phyloP scores from a whole-genome alignment of 1,284 basidiomycete genomes.

The Rhodofomes roseus region DNA sequence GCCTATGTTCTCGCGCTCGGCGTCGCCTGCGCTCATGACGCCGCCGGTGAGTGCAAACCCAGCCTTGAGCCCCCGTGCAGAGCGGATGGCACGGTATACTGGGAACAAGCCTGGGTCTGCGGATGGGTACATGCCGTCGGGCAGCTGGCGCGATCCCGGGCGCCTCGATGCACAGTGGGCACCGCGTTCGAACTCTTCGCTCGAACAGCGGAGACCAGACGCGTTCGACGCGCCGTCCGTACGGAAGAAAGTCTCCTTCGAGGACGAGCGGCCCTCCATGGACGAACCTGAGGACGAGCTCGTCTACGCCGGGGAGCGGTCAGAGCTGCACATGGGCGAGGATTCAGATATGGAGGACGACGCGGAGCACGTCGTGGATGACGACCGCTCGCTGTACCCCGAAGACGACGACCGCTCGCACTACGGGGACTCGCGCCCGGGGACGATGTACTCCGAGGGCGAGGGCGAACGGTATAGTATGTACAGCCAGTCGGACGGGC shows the following conservation, averaged over 20 bases:
- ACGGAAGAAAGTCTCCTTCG: slow-evolving; percentile 2
- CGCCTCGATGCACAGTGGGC: slow-evolving; percentile 19
- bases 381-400: slow-evolving; percentile 19
- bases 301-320: slow-evolving; percentile 8
- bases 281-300: slow-evolving; percentile 1
- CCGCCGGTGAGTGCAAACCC: slow-evolving; percentile 16
- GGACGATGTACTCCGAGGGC: slow-evolving; percentile 21
- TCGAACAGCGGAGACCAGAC: slow-evolving; percentile 14
- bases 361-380: slow-evolving; percentile 7
- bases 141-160: slow-evolving; percentile 1
- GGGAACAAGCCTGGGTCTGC: slow-evolving; percentile 10
- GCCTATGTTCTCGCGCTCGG: slow-evolving; percentile 28
- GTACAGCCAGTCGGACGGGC: slow-evolving; percentile 41
- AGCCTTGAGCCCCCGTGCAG: slow-evolving; percentile 7
- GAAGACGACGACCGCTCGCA: slow-evolving; percentile 20
- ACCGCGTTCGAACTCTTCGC: slow-evolving; percentile 21
- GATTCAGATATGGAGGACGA: slow-evolving; percentile 1
- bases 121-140: slow-evolving; percentile 8
- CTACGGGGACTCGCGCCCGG: slow-evolving; percentile 14
- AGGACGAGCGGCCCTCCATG: not conserved
- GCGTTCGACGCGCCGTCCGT: slow-evolving; percentile 8
- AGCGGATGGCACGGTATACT: slow-evolving; percentile 5
- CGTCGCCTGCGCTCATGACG: slow-evolving; percentile 14
- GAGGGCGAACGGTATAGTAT: slow-evolving; percentile 35
- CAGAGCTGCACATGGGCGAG: slow-evolving; percentile 18